Evolutionary conservation across 495 filamentous ascomycete species (phyloP).

Genomic region (Aspergillus avenaceus): DNA sequence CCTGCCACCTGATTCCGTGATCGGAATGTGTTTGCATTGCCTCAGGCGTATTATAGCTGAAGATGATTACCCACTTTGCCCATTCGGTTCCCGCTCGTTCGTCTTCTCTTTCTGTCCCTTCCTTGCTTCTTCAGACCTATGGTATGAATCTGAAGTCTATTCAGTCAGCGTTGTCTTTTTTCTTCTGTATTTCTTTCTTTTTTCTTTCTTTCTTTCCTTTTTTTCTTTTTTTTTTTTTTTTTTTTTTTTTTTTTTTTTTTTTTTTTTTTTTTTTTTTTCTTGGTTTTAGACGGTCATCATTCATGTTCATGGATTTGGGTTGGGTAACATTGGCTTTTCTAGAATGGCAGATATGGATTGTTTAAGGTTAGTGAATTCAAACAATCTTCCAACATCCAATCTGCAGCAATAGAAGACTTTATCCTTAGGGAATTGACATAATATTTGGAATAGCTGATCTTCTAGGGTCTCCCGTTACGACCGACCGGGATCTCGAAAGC

Average conservation of each 20-base stretch:
- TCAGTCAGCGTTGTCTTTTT: no score
- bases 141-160: no score
- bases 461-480: no score
- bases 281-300: no score
- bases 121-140: no score
- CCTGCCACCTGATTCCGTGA: background rate
- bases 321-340: slow-evolving; percentile 5
- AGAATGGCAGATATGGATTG: slow-evolving; percentile 25
- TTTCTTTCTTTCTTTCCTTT: background rate
- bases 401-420: background rate
- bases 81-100: no score
- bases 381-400: background rate
- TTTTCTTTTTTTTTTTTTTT: background rate
- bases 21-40: background rate
- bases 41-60: no score
- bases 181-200: background rate
- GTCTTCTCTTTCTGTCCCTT: no score
- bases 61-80: no score
- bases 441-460: background rate
- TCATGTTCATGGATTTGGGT: background rate
- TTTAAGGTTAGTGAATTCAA: background rate
- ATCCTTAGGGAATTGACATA: background rate
- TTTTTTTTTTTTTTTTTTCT: background rate
- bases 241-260: background rate
- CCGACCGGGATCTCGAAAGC: no score